Conservation (phyloP, 176 grass and related monocot genomes). For the Ensete ventricosum region DNA sequence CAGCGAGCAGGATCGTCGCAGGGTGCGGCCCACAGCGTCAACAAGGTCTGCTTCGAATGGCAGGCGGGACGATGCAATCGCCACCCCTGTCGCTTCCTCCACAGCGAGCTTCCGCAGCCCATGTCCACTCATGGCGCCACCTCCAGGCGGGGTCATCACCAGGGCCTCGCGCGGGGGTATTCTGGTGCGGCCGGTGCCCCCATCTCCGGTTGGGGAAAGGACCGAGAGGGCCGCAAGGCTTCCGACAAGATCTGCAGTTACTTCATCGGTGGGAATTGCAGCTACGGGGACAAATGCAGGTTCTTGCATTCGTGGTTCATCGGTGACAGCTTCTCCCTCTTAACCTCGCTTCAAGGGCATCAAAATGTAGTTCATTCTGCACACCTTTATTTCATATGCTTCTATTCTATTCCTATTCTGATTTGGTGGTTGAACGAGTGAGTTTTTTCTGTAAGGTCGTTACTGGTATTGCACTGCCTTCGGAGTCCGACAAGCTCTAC, state of each 20-base stretch:
- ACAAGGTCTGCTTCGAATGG: slow-evolving; percentile 22
- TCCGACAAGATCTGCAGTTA: slow-evolving; percentile 45
- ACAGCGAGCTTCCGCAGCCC: not conserved
- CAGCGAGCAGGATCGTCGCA: slow-evolving; percentile 7
- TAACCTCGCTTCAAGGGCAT: slow-evolving; percentile 73
- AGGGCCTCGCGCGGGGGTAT: slow-evolving; percentile 47
- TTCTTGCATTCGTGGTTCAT: slow-evolving; percentile 62
- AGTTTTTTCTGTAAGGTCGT: slow-evolving; percentile 1
- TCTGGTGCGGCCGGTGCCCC: slow-evolving; percentile 29
- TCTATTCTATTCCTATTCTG: not conserved
- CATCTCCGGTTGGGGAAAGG: slow-evolving; percentile 63
- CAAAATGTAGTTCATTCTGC: slow-evolving; percentile 44
- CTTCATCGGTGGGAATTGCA: slow-evolving; percentile 65
- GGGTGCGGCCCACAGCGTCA: not conserved
- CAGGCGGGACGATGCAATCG: slow-evolving; percentile 16
- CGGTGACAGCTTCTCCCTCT: slow-evolving; percentile 52
- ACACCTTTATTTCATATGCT: not conserved
- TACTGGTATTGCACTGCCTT: slow-evolving; percentile 18
- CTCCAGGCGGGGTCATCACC: not conserved
- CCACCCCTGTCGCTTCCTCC: slow-evolving; percentile 14
- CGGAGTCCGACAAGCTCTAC: slow-evolving; percentile 9
- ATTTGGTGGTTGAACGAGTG: not conserved
- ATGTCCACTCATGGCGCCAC: not conserved
- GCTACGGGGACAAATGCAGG: slow-evolving; percentile 61
- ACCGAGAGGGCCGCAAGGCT: slow-evolving; percentile 21